Evolutionary conservation across 495 filamentous ascomycete genomes (phyloP).

Genomic region (Gamarada debralockiae): DNA sequence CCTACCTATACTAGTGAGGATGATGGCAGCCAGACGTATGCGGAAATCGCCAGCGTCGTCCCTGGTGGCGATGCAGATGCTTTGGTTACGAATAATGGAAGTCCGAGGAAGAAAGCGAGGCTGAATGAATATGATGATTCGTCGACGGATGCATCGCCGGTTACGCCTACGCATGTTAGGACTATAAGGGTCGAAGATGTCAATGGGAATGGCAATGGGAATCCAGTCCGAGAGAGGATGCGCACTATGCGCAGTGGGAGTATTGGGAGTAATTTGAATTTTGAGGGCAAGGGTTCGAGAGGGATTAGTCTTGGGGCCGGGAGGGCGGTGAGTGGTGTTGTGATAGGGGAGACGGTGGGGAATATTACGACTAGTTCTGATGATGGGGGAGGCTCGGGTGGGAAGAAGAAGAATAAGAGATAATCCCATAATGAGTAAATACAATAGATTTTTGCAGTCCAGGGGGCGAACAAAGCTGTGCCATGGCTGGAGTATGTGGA

Average conservation of each 20-base stretch:
- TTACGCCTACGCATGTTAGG: constrained; percentile 5
- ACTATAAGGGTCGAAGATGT: neutral
- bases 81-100: neutral
- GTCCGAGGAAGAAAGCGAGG: constrained; percentile 7
- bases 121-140: constrained; percentile 16
- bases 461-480: too few species aligned
- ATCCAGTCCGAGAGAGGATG: constrained; percentile 2
- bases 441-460: too few species aligned
- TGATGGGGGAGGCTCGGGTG: constrained; percentile 4
- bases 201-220: neutral
- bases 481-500: too few species aligned
- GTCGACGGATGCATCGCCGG: constrained; percentile 16
- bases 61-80: constrained; percentile 5
- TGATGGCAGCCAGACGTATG: constrained; percentile 1
- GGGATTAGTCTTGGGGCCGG: constrained; percentile 21
- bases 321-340: constrained; percentile 20
- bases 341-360: constrained; percentile 13
- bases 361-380: constrained; percentile 14
- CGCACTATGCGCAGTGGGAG: constrained; percentile 13
- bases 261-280: constrained; percentile 22
- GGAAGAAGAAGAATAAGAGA: constrained; percentile 11
- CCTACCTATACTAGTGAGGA: constrained; percentile 18
- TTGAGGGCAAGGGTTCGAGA: constrained; percentile 11
- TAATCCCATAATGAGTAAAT: too few species aligned
- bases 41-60: constrained; percentile 1